These are phyloP conservation scores for Apium graveolens DNA, from an alignment of 129 eudicot genomes.

Conservation along the genomic window DNA sequence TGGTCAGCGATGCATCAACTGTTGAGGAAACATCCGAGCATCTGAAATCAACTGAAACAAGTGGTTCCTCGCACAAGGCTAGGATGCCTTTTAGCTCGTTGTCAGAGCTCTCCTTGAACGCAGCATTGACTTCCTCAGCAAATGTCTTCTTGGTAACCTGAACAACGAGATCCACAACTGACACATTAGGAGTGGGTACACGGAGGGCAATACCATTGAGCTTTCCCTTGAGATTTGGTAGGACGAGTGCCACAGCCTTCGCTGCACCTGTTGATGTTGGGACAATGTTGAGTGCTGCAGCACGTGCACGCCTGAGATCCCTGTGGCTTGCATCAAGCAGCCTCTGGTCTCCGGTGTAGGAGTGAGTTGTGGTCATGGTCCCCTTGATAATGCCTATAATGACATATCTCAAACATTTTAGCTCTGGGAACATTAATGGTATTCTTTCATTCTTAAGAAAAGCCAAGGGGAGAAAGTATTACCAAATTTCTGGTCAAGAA, in stretches of 20 bases:
- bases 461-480: constrained; percentile 1
- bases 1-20: constrained; percentile 83
- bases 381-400: constrained; percentile 90
- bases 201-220: constrained; percentile 95
- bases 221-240: constrained; percentile 88
- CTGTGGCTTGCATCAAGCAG: constrained; percentile 98
- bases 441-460: neutral
- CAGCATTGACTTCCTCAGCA: constrained; percentile 92
- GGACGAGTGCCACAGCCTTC: constrained; percentile 93
- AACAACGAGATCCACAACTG: constrained; percentile 91
- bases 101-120: constrained; percentile 73
- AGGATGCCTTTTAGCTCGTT: constrained; percentile 74
- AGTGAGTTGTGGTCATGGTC: constrained; percentile 99
- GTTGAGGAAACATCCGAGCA: constrained; percentile 87
- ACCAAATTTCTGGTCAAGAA: constrained; percentile 88
- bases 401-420: neutral
- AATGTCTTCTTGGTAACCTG: constrained; percentile 86
- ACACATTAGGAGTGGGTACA: constrained; percentile 97
- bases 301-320: constrained; percentile 91
- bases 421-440: neutral
- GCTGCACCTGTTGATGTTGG: constrained; percentile 99
- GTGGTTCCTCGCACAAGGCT: constrained; percentile 85
- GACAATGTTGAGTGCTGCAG: constrained; percentile 96
- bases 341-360: constrained; percentile 99
- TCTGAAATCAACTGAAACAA: constrained; percentile 90